Evolutionary conservation across 1,284 basidiomycete genomes (phyloP).

Genomic region (Trametes polyzona): DNA sequence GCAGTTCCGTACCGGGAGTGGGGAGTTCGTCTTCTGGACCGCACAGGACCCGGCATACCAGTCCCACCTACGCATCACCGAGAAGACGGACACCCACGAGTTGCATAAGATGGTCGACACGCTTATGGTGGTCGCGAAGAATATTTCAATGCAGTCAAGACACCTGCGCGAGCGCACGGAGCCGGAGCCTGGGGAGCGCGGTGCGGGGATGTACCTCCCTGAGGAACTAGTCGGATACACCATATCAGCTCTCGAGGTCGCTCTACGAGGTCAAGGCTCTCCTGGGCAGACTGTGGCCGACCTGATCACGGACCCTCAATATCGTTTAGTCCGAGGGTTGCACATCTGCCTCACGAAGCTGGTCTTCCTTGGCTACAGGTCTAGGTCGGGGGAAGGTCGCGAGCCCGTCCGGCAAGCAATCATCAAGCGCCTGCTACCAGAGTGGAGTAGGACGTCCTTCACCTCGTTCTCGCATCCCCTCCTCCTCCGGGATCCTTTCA

Average conservation of each 20-base stretch:
- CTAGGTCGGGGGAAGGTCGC: slow-evolving; percentile 67
- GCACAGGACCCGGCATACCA: slow-evolving; percentile 76
- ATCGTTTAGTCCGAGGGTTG: slow-evolving; percentile 77
- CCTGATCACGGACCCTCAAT: slow-evolving; percentile 77
- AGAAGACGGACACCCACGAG: slow-evolving; percentile 56
- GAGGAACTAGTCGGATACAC: slow-evolving; percentile 93
- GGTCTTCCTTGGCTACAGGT: slow-evolving; percentile 68
- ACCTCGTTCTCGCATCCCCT: slow-evolving; percentile 79
- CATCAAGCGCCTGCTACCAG: slow-evolving; percentile 85
- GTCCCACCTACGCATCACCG: slow-evolving; percentile 53
- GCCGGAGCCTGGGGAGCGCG: slow-evolving; percentile 71
- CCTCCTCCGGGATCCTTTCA: slow-evolving; percentile 86
- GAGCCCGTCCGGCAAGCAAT: slow-evolving; percentile 82
- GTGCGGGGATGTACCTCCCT: slow-evolving; percentile 83
- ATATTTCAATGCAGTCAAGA: slow-evolving; percentile 72
- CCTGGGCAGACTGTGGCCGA: slow-evolving; percentile 66
- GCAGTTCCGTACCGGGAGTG: slow-evolving; percentile 76
- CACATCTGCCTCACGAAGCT: slow-evolving; percentile 72
- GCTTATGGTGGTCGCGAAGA: slow-evolving; percentile 70
- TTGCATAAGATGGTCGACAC: slow-evolving; percentile 79
- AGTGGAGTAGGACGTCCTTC: slow-evolving; percentile 84
- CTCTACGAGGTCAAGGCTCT: slow-evolving; percentile 68
- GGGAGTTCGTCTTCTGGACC: slow-evolving; percentile 85
- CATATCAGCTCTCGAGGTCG: slow-evolving; percentile 80
- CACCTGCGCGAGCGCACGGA: slow-evolving; percentile 77